A percentile compares a stretch with the other conserved stretches of the same genome.
Conservation (phyloP, 306 rosid genomes). For the Cyamopsis tetragonoloba region DNA sequence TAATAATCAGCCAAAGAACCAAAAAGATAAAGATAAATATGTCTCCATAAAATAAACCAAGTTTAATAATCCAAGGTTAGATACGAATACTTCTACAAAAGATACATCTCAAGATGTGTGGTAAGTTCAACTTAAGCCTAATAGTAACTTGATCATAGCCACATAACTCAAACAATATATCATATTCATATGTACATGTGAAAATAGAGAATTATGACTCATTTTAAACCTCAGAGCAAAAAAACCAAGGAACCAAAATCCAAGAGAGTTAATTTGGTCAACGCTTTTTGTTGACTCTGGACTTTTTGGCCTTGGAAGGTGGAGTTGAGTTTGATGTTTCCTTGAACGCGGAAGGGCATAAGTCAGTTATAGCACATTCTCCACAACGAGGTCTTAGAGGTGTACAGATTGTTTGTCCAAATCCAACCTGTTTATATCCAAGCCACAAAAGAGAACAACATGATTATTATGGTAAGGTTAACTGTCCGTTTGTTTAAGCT, state of each 20-base stretch:
- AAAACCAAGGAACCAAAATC: neutral
- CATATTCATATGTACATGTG: neutral
- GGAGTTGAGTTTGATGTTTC: constrained; percentile 52
- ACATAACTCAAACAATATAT: neutral
- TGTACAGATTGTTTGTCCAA: constrained; percentile 92
- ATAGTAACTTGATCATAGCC: neutral
- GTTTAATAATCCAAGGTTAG: neutral
- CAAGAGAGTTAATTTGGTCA: neutral
- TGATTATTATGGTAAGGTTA: too few species aligned
- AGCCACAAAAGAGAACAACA: neutral
- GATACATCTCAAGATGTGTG: constrained; percentile 5
- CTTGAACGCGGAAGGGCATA: constrained; percentile 82
- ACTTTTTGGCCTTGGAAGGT: constrained; percentile 46
- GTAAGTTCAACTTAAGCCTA: neutral
- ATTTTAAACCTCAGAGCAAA: neutral
- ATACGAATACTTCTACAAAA: neutral
- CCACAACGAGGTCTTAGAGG: constrained; percentile 83
- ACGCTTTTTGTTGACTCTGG: constrained; percentile 37
- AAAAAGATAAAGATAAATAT: neutral
- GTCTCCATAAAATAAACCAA: neutral
- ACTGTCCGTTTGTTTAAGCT: too few species aligned
- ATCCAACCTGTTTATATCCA: constrained; percentile 68
- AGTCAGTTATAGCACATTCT: constrained; percentile 51
- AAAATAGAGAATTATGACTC: neutral
- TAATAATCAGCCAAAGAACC: neutral